phyloP scores from a whole-genome alignment of 495 filamentous ascomycete genomes.

The Haplographium delicatum region DNA sequence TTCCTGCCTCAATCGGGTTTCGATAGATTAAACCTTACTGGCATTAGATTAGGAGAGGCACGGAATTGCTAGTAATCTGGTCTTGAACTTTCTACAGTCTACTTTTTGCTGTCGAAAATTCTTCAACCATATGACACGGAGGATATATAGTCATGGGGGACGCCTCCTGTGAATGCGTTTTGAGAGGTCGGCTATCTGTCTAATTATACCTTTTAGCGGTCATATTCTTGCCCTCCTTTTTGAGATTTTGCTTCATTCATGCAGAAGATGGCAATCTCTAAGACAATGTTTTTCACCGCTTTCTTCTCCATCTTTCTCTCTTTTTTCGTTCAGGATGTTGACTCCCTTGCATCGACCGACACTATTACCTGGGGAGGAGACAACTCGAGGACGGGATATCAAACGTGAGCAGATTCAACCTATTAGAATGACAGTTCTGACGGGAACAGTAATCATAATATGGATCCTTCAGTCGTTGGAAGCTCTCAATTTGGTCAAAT shows the following conservation, averaged over 20 bases:
- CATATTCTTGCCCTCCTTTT: neutral
- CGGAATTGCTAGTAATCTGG: too few relatives aligned
- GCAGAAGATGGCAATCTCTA: neutral
- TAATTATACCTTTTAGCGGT: neutral
- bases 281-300: slow-evolving; percentile 13
- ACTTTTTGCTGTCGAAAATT: too few relatives aligned
- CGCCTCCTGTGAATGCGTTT: neutral
- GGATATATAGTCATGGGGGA: neutral
- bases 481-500: slow-evolving; percentile 38
- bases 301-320: slow-evolving; percentile 15
- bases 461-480: slow-evolving; percentile 39
- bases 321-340: slow-evolving; percentile 18
- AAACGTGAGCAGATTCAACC: slow-evolving; percentile 27
- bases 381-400: slow-evolving; percentile 40
- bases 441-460: slow-evolving; percentile 37
- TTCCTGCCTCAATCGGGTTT: too few relatives aligned
- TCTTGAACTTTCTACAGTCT: too few relatives aligned
- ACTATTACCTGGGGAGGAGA: slow-evolving; percentile 44
- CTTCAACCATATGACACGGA: too few relatives aligned
- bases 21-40: too few relatives aligned
- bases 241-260: neutral
- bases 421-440: neutral
- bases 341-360: slow-evolving; percentile 32
- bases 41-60: too few relatives aligned
- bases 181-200: neutral